Conservation (phyloP, 192 early-diverging fungal species). For the Coemansia asiatica region DNA sequence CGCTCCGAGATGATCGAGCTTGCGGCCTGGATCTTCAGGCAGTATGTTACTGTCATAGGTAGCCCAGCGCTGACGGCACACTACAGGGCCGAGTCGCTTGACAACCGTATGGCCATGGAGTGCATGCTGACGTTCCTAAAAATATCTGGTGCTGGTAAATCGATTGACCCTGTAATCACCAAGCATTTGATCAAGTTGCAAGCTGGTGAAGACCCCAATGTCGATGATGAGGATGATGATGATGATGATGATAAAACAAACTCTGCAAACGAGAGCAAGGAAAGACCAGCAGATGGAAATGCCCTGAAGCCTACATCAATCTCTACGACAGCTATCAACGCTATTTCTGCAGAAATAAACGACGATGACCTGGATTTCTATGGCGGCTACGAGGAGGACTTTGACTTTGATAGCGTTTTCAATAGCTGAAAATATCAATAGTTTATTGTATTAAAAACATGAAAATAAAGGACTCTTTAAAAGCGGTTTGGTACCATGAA, state of each 20-base stretch:
- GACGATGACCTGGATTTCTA: conserved; percentile 18
- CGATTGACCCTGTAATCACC: conserved; percentile 35
- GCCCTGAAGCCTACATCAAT: too few species aligned
- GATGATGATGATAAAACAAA: not conserved
- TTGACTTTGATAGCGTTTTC: conserved; percentile 28
- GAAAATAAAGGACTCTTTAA: not conserved
- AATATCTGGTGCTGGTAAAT: conserved; percentile 19
- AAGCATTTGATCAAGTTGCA: conserved; percentile 30
- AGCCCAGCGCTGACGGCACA: conserved; percentile 22
- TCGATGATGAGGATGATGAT: not conserved
- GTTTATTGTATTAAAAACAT: conserved; percentile 6
- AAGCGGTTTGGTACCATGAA: too few species aligned
- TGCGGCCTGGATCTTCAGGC: conserved; percentile 47
- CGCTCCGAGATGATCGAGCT: conserved; percentile 38
- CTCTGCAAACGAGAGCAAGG: not conserved
- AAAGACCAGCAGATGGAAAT: too few species aligned
- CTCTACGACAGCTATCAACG: not conserved
- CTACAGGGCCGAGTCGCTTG: conserved; percentile 35
- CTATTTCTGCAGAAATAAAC: not conserved
- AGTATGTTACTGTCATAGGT: conserved; percentile 41
- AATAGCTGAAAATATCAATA: too few species aligned
- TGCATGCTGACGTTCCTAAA: conserved; percentile 41
- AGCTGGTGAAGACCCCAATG: not conserved
- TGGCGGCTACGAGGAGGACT: conserved; percentile 23
- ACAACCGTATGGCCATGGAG: conserved; percentile 36